Conservation (phyloP, 1,284 basidiomycete species). For the Apiotrichum akiyoshidainum region DNA sequence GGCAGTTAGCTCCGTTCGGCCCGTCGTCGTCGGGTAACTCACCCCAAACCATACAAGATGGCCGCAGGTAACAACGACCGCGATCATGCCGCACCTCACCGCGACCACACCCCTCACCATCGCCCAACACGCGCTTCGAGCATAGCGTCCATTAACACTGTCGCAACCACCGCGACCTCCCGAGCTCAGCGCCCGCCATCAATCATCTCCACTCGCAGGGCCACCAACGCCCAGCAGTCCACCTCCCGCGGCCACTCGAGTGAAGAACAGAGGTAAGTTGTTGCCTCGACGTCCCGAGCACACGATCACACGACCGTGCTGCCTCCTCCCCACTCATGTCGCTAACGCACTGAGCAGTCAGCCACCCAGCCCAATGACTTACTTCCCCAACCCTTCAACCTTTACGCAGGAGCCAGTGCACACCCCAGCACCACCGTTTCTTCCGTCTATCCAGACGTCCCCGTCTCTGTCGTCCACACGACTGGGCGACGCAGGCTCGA, state of each 20-base stretch:
- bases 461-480: constrained; percentile 16
- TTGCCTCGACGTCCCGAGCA: not conserved
- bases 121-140: not conserved
- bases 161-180: not conserved
- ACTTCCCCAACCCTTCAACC: constrained; percentile 45
- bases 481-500: constrained; percentile 5
- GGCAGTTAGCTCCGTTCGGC: no score
- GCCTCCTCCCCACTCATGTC: not conserved
- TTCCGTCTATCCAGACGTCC: constrained; percentile 14
- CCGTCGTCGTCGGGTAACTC: no score
- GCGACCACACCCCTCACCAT: not conserved
- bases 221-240: not conserved
- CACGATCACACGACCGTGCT: not conserved
- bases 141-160: constrained; percentile 2
- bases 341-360: constrained; percentile 16
- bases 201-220: constrained; percentile 6
- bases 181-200: constrained; percentile 9
- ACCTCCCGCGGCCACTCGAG: constrained; percentile 15
- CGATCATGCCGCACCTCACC: not conserved
- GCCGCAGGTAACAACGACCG: not conserved
- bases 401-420: constrained; percentile 24
- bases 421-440: not conserved
- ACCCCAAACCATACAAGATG: not conserved
- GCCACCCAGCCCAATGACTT: constrained; percentile 42
- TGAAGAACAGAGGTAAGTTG: constrained; percentile 15